Evolutionary conservation across 495 filamentous ascomycete genomes (phyloP), one percentile per base, ranked within the genome.

Genomic region (Podospora conica): DNA sequence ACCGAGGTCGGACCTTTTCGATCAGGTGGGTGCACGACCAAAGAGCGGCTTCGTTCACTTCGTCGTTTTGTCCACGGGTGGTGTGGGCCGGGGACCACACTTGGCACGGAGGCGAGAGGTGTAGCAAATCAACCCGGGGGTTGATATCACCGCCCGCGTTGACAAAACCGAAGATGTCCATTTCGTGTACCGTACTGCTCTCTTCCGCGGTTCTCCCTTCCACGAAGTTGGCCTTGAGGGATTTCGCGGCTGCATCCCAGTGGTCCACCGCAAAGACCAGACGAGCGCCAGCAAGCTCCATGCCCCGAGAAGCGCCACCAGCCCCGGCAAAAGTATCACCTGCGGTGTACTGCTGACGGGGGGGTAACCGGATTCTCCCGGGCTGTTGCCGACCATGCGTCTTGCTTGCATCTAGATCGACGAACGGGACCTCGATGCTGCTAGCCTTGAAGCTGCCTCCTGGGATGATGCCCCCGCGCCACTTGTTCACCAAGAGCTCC

Each of bases 21-120:
- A 97, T 74, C 0, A 95, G 74, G 10, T 84, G 73, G 0, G 73
- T 73, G 6, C 89, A 85, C 0, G 86, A 86, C 69, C 89, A 93
- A 0, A 94, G 76, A 0, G 88, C 85, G 0, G 88, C 88, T 0
- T 85, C 86, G 64, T 96, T 96, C 7, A 75, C 79, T 3, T 93
- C 91, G 58, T 96, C 92, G 48, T 91, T 81, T 10, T 81, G 78
- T 1, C 86, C 85, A 0, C 79, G 68, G 3, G 82, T 74, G 0
- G 91, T 94, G 64, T 97, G 90, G 0, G 90, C 91, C 0, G 87
- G 86, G 0, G 91, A 96, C 75, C 88, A 96, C 8, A 85, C 85
- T 66, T 95, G 91, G 60, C 94, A 98, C 0, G 94, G 93, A 0
- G 92, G 91, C 0, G 91, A 95, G 0, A 94, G 74, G 63, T 97